These are phyloP conservation scores for Carex parvula DNA, from an alignment of 176 grass and related monocot species.

Conservation along the genomic window DNA sequence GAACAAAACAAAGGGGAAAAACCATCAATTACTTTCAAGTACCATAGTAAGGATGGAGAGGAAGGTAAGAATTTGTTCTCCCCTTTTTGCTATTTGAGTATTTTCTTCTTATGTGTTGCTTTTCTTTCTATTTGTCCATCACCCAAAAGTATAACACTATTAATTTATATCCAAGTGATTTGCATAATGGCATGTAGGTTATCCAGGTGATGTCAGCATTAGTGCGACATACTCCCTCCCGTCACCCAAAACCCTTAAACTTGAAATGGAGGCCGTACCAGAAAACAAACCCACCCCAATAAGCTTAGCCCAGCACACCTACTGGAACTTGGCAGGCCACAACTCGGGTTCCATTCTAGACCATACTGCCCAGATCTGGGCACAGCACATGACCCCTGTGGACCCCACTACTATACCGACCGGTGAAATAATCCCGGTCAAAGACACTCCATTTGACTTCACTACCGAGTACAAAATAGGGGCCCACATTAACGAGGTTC, in stretches of 20 bases:
- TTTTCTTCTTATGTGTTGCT: background rate
- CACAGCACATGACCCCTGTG: slow-evolving; percentile 60
- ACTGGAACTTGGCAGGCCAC: slow-evolving; percentile 98
- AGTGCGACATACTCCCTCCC: slow-evolving; percentile 62
- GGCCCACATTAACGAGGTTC: slow-evolving; percentile 38
- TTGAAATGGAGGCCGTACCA: slow-evolving; percentile 74
- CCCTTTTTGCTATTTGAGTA: background rate
- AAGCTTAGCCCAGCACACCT: slow-evolving; percentile 78
- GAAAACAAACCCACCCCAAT: slow-evolving; percentile 64
- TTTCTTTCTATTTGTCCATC: background rate
- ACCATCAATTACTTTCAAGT: slow-evolving; percentile 72
- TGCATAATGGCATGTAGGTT: slow-evolving; percentile 38
- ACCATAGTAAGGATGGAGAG: slow-evolving; percentile 78
- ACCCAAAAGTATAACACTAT: background rate
- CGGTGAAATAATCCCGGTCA: slow-evolving; percentile 56
- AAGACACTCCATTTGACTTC: slow-evolving; percentile 69
- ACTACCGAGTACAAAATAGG: slow-evolving; percentile 51
- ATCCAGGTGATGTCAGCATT: slow-evolving; percentile 63
- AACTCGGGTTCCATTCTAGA: slow-evolving; percentile 54
- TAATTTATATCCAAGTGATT: background rate
- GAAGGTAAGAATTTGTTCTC: slow-evolving; percentile 42
- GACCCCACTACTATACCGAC: slow-evolving; percentile 64
- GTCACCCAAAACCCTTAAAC: slow-evolving; percentile 47
- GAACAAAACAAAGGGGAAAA: slow-evolving; percentile 52
- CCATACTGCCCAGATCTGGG: slow-evolving; percentile 65